Base-by-base conservation (phyloP, 1,284 basidiomycete genomes). In the Farysia itapuensis region DNA sequence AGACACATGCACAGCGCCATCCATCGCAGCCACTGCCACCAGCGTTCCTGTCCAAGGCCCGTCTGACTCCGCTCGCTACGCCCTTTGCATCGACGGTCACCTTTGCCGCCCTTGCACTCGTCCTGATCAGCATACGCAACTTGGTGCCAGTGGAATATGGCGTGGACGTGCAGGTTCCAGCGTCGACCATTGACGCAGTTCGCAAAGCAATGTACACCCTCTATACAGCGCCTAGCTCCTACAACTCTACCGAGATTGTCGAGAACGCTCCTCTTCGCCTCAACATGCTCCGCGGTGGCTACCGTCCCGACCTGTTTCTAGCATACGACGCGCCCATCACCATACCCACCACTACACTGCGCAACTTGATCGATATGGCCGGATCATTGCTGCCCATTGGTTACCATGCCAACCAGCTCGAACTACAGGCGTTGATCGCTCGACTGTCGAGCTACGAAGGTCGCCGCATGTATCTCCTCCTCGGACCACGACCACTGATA, bases 391-490 rank as follows among this genome's bases (percentile, higher is more conserved):
- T 51, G 1, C 46, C 43, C 8, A 32, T 61, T 29, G 47, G 51
- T 5, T 38, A 35, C 15, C 32, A 35, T 20, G 41, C 46, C 2
- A 47, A 40, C 13, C 45, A 43, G 20, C 45, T 39, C 9, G 44
- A 61, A 31, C 42, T 61, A n/a, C 52, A 56, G 33, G 48, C 48
- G 18, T 46, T 61, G 23, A 39, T 61, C 11, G 44, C 52, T 11
- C 36, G 52, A 3, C 58, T 61, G 3, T 56, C 58, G 23, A 61
- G 58, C 51, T 61, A 54, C 47, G 58, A 61, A 28, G 51, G 25
- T 11, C 39, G 58, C 21, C 39, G 43, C 7, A 46, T 56, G 28
- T 61, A 61, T 19, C 51, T 61, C 16, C 34, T 61, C 24, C 46
- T 61, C 5, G 58, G 58, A 1, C 19, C 58, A 2, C 14, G 19